Conservation (phyloP, 1,284 basidiomycete species). For the Tylopilus orsonianus region DNA sequence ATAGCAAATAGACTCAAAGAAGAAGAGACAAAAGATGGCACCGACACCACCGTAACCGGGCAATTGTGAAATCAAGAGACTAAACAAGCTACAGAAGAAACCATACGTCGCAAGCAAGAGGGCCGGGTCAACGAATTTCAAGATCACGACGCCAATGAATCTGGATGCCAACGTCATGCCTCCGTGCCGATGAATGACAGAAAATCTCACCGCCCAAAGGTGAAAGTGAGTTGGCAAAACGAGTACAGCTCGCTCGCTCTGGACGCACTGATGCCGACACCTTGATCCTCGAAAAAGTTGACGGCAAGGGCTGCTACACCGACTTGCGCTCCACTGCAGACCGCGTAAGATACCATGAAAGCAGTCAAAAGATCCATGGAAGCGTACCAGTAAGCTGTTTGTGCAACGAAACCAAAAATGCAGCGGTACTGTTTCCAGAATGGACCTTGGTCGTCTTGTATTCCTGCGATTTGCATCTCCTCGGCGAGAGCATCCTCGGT, state of each 20-base stretch:
- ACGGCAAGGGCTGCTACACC: constrained; percentile 72
- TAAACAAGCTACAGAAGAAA: constrained; percentile 51
- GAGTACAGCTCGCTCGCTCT: constrained; percentile 66
- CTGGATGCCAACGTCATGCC: constrained; percentile 31
- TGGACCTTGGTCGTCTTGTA: constrained; percentile 48
- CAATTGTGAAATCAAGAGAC: constrained; percentile 52
- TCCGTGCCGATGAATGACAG: not conserved
- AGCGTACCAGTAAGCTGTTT: constrained; percentile 65
- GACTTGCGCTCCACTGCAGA: constrained; percentile 65
- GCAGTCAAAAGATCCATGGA: not conserved
- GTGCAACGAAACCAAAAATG: constrained; percentile 71
- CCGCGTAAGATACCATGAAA: not conserved
- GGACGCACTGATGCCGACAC: constrained; percentile 53
- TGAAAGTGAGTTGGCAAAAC: constrained; percentile 74
- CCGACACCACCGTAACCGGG: constrained; percentile 58
- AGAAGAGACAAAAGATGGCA: constrained; percentile 70
- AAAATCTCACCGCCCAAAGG: constrained; percentile 53
- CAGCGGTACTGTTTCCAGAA: constrained; percentile 75
- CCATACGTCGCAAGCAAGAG: constrained; percentile 60
- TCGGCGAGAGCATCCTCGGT: constrained; percentile 62
- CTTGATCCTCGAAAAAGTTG: constrained; percentile 65
- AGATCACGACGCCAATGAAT: constrained; percentile 62
- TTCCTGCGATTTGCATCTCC: constrained; percentile 46
- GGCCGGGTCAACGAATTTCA: constrained; percentile 66
- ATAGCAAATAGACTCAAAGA: constrained; percentile 76